Conservation (phyloP, 2,329 filamentous ascomycete genomes). For the Fusarium sp. region DNA sequence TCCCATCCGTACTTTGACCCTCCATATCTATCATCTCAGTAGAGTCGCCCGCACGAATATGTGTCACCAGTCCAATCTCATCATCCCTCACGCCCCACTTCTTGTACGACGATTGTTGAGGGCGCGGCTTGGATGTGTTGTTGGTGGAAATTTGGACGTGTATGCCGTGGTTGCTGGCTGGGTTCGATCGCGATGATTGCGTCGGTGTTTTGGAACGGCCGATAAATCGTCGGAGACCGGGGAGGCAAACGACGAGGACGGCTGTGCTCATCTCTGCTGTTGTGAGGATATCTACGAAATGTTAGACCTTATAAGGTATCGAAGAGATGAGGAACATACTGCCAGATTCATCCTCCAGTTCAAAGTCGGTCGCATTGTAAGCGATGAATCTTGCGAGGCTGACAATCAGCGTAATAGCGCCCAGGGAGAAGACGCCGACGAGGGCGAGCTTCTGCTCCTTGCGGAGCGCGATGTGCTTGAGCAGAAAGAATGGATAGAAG, state of each 20-base stretch:
- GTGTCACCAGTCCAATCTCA: constrained; percentile 21
- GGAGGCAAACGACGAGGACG: constrained; percentile 19
- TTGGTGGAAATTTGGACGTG: neutral
- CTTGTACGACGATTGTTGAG: constrained; percentile 3
- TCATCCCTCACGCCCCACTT: constrained; percentile 25
- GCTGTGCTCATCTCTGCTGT: constrained; percentile 25
- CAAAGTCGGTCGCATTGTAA: constrained; percentile 21
- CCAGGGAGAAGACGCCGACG: constrained; percentile 21
- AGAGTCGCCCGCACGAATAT: constrained; percentile 13
- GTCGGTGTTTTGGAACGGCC: constrained; percentile 10
- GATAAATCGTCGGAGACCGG: constrained; percentile 17
- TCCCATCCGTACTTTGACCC: neutral
- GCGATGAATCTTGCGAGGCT: constrained; percentile 23
- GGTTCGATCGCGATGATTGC: constrained; percentile 1
- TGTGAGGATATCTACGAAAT: neutral
- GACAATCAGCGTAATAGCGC: constrained; percentile 10
- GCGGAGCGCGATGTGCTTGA: constrained; percentile 13
- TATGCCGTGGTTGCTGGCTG: constrained; percentile 1
- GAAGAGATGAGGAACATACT: neutral
- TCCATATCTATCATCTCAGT: constrained; percentile 7
- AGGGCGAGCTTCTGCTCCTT: constrained; percentile 20
- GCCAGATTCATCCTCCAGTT: constrained; percentile 19
- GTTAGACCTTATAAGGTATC: neutral
- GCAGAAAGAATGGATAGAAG: constrained; percentile 18
- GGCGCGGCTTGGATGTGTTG: neutral